Evolutionary conservation across 768 basidiomycete species (phyloP).

Genomic region (Boletus pseudo-olivaceus): DNA sequence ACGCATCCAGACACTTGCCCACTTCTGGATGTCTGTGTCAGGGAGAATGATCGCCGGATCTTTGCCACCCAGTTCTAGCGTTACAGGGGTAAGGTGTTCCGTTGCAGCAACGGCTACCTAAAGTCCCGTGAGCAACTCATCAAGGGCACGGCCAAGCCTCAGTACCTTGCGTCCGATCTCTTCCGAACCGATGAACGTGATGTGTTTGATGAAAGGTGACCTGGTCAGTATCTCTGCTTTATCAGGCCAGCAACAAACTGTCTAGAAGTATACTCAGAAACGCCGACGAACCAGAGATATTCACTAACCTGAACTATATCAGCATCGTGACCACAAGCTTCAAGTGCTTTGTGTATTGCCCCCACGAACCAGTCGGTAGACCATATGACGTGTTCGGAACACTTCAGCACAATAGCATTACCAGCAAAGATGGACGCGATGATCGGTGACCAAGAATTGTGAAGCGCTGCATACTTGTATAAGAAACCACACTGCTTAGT

Average conservation of each 20-base stretch:
- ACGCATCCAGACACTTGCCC: constrained; percentile 81
- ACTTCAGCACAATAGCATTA: constrained; percentile 87
- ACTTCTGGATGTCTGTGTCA: constrained; percentile 76
- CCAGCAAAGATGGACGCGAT: constrained; percentile 88
- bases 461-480: constrained; percentile 59
- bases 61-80: constrained; percentile 92
- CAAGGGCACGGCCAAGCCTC: constrained; percentile 8
- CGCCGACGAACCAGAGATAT: background rate
- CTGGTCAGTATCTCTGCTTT: constrained; percentile 79
- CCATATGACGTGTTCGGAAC: constrained; percentile 92
- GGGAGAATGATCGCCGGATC: constrained; percentile 91
- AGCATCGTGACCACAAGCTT: constrained; percentile 77
- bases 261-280: constrained; percentile 35
- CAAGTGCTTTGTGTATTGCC: constrained; percentile 73
- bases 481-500: background rate
- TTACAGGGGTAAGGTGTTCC: constrained; percentile 84
- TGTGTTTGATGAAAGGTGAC: constrained; percentile 81
- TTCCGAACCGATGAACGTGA: constrained; percentile 91
- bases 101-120: constrained; percentile 84
- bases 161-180: constrained; percentile 67
- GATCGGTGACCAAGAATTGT: constrained; percentile 94
- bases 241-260: constrained; percentile 87
- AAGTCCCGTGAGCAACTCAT: constrained; percentile 2
- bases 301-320: constrained; percentile 77
- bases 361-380: constrained; percentile 80